These are phyloP conservation scores for Penicillium nordicum DNA, from an alignment of 2,329 filamentous ascomycete genomes.

Conservation along the genomic window DNA sequence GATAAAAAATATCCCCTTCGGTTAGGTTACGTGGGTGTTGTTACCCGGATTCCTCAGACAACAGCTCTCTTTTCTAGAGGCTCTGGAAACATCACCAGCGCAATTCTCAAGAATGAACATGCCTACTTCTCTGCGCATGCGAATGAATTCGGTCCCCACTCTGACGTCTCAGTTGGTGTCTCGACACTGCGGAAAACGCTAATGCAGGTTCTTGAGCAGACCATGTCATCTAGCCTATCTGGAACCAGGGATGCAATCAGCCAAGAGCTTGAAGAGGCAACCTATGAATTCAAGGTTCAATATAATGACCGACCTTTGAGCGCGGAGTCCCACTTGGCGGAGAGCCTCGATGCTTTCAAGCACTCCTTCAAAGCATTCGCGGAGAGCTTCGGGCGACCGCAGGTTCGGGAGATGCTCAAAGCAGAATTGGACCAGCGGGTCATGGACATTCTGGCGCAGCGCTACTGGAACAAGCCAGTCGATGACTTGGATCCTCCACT, in stretches of 20 bases:
- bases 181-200: constrained; percentile 87
- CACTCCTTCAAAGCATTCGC: constrained; percentile 95
- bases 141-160: constrained; percentile 69
- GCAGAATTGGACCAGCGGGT: constrained; percentile 91
- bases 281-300: constrained; percentile 98
- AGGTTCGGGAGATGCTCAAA: constrained; percentile 88
- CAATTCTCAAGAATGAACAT: constrained; percentile 84
- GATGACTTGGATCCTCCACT: constrained; percentile 69
- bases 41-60: constrained; percentile 71
- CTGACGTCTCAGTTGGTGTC: constrained; percentile 75
- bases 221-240: constrained; percentile 90
- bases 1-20: constrained; percentile 92
- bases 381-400: constrained; percentile 79
- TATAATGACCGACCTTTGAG: constrained; percentile 95
- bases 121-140: constrained; percentile 83
- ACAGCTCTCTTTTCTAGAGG: constrained; percentile 77
- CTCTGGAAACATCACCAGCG: constrained; percentile 70
- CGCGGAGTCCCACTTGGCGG: constrained; percentile 93
- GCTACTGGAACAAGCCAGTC: constrained; percentile 97
- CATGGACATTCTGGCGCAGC: constrained; percentile 82
- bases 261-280: constrained; percentile 92
- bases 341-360: constrained; percentile 93
- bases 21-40: constrained; percentile 94
- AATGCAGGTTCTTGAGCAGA: constrained; percentile 94
- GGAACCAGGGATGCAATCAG: constrained; percentile 87